These are phyloP conservation scores for Yamadazyma jaroonii DNA, from an alignment of 1,139 yeast genomes.

Conservation along the genomic window DNA sequence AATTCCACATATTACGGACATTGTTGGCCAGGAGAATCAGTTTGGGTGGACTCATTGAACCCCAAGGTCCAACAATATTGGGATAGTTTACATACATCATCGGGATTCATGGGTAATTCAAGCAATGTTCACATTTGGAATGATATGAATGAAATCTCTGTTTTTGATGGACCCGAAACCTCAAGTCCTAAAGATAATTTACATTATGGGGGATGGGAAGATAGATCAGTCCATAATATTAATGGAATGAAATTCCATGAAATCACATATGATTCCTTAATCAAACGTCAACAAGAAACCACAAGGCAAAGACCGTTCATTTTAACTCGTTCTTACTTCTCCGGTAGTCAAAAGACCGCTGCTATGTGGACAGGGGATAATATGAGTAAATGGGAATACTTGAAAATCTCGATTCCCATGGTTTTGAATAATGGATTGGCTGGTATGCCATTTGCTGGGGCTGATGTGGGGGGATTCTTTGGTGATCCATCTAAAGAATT, in stretches of 20 bases:
- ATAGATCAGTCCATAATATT: conserved; percentile 83
- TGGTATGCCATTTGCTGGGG: conserved; percentile 93
- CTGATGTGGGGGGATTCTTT: conserved; percentile 96
- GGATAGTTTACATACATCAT: conserved; percentile 35
- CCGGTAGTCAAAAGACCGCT: conserved; percentile 89
- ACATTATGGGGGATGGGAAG: conserved; percentile 83
- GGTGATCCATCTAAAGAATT: conserved; percentile 84
- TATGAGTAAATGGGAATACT: conserved; percentile 87
- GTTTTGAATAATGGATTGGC: conserved; percentile 73
- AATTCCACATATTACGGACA: conserved; percentile 67
- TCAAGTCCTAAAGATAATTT: conserved; percentile 77
- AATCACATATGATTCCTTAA: conserved; percentile 68
- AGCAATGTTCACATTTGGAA: conserved; percentile 86
- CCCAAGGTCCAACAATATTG: conserved; percentile 63
- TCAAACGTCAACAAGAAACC: conserved; percentile 43
- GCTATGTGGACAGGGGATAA: conserved; percentile 99
- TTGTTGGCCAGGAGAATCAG: conserved; percentile 98
- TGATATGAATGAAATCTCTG: conserved; percentile 97
- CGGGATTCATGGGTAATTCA: conserved; percentile 46
- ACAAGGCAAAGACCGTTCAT: conserved; percentile 74
- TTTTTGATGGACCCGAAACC: conserved; percentile 93
- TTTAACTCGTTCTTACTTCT: conserved; percentile 80
- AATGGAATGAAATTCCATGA: conserved; percentile 81
- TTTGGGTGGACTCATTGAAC: conserved; percentile 86
- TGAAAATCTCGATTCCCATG: conserved; percentile 83